These are phyloP conservation scores for Saccharomycopsis synnaedendra DNA, from an alignment of 805 yeast genomes.

Conservation along the genomic window DNA sequence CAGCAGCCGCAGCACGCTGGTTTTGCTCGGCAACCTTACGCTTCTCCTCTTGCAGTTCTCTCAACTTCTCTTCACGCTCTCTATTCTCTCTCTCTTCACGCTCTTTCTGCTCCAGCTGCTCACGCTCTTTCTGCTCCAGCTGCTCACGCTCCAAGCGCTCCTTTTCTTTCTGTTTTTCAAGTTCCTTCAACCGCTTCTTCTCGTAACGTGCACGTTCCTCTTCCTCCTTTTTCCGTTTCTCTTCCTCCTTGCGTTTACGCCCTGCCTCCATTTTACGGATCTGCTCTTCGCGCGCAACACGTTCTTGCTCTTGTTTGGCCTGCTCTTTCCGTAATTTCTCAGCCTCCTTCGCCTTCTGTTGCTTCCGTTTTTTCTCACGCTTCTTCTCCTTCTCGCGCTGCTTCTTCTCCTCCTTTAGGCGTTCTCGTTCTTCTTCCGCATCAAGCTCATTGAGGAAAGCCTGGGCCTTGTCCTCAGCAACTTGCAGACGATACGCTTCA, in stretches of 20 bases:
- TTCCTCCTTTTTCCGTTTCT: conserved; percentile 12
- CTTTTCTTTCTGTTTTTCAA: conserved; percentile 3
- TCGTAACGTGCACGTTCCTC: conserved; percentile 7
- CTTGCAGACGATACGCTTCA: conserved; percentile 13
- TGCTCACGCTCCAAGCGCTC: conserved; percentile 4
- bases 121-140: conserved; percentile 4
- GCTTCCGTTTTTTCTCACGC: conserved; percentile 14
- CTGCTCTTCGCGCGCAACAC: conserved; percentile 12
- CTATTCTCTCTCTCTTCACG: conserved; percentile 1
- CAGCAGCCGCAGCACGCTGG: not conserved
- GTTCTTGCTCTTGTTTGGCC: conserved; percentile 10
- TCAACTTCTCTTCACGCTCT: not conserved
- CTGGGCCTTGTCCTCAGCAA: conserved; percentile 15
- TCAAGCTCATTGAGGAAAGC: conserved; percentile 14
- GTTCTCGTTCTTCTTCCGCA: conserved; percentile 13
- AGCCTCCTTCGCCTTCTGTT: conserved; percentile 14
- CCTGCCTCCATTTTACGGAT: conserved; percentile 11
- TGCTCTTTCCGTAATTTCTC: conserved; percentile 14
- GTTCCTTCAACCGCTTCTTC: conserved; percentile 6
- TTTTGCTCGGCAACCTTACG: not conserved
- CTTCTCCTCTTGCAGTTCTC: not conserved
- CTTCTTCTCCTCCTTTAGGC: conserved; percentile 14
- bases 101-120: conserved; percentile 1
- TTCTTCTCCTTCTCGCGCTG: conserved; percentile 12
- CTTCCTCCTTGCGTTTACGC: conserved; percentile 14